Percentiles rank a stretch among this genome's conserved stretches.
Evolutionary conservation across 352 stramenopile species (phyloP).

Genomic region (Elongisporangium anandrum): DNA sequence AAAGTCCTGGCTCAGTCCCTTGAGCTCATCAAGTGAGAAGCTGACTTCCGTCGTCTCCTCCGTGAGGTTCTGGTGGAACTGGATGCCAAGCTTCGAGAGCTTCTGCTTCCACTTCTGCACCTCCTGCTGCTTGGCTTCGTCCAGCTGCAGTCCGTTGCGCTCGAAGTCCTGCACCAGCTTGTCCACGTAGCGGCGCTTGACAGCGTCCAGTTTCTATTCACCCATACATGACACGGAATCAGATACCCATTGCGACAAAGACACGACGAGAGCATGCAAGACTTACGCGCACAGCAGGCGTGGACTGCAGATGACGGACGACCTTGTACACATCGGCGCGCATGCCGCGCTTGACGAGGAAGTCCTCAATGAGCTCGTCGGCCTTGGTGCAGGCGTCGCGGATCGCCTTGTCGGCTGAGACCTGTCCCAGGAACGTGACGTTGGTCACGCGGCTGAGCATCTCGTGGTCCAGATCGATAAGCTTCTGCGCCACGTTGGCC

Average conservation of each 20-base stretch:
- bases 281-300: background rate
- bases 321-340: conserved; percentile 81
- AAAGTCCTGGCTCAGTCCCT: conserved; percentile 78
- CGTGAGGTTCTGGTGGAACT: conserved; percentile 85
- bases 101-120: conserved; percentile 84
- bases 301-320: conserved; percentile 40
- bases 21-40: conserved; percentile 71
- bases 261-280: background rate
- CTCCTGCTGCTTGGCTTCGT: conserved; percentile 55
- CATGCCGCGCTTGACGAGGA: conserved; percentile 76
- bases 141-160: conserved; percentile 79
- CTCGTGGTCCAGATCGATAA: conserved; percentile 82
- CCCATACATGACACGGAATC: background rate
- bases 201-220: conserved; percentile 36
- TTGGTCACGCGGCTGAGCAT: conserved; percentile 80
- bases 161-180: conserved; percentile 79
- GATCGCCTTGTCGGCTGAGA: conserved; percentile 55
- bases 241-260: background rate
- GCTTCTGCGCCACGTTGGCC: conserved; percentile 64
- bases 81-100: conserved; percentile 74
- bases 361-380: conserved; percentile 75
- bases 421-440: conserved; percentile 84
- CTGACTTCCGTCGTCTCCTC: conserved; percentile 83
- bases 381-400: conserved; percentile 80
- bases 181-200: conserved; percentile 78